Evolutionary conservation across 306 rosid species (phyloP), one percentile per base, ranked within the genome.

Genomic region (Adenanthera pavonina): DNA sequence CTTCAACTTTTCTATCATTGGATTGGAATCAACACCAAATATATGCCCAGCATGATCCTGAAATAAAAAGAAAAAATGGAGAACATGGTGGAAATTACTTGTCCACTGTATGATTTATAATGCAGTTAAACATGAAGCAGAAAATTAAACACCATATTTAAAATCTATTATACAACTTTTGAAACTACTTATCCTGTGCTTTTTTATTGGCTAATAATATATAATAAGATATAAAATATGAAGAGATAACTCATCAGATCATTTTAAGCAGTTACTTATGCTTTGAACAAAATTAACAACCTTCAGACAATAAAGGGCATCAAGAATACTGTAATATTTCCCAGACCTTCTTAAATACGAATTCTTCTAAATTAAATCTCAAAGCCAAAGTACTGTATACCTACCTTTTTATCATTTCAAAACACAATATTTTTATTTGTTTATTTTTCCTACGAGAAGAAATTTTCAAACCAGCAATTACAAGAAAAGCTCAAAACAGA

Each of bases 31-130:
- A 77, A 95, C 97, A 69, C 99, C 98, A 88, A 93, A 95, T 87
- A 95, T 95, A 87, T 93, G 99, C 46, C 99, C 99, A 6, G 98
- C 98, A 70, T 95, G 99, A 86, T 95, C 99, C 98, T 93, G 79
- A 80, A 73, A 77, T 85, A 78, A 20, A 68, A 44, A 73, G 78
- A 69, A 74, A 5, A 75, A 43, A 80, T 15, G 80, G 49, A 68
- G 49, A 71, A 62, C 49, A 73, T 48, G 69, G 44, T n/a, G 74
- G 67, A 67, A 81, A 48, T 79, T 43, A 73, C 59, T 69, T 68
- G 82, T 74, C 62, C 48, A 33, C 15, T 35, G 74, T 64, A 43
- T 69, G 19, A 38, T 14, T n/a, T 40, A 67, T 16, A 19, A 68
- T 66, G 44, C 73, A 68, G 52, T 43, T 9, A 41, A 68, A n/a